Percentiles rank a stretch among this genome's conserved stretches.
Evolutionary conservation across 306 rosid genomes (phyloP).

Genomic region (Begonia peltatifolia): DNA sequence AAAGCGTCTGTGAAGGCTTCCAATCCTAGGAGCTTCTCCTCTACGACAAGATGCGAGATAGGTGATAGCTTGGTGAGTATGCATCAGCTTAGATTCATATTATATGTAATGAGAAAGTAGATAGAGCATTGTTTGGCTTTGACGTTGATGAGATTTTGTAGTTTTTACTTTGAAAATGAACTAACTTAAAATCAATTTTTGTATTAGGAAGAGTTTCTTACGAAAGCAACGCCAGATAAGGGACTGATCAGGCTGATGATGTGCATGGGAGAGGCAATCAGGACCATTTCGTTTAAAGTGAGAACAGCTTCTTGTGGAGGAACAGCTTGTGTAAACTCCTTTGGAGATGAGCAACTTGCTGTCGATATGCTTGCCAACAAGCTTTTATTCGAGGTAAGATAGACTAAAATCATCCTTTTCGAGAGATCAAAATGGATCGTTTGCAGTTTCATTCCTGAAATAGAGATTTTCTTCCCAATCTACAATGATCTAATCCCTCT

Average conservation of each 20-base stretch:
- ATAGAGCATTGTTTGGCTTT: too few relatives aligned
- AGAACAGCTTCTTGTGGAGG: constrained; percentile 98
- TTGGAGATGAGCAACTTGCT: constrained; percentile 97
- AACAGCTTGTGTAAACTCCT: constrained; percentile 92
- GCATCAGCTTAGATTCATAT: not conserved
- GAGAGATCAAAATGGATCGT: too few relatives aligned
- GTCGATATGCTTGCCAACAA: constrained; percentile 88
- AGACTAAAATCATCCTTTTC: too few relatives aligned
- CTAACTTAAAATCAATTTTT: too few relatives aligned
- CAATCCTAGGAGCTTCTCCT: constrained; percentile 34
- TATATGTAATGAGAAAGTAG: too few relatives aligned
- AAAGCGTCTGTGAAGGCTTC: constrained; percentile 48
- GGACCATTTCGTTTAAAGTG: constrained; percentile 91
- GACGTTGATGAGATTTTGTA: too few relatives aligned
- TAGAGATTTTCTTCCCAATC: too few relatives aligned
- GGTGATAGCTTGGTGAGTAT: constrained; percentile 84
- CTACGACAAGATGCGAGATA: constrained; percentile 56
- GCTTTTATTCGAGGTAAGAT: constrained; percentile 76
- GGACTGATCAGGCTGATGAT: constrained; percentile 62
- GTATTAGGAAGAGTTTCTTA: constrained; percentile 67
- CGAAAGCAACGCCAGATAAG: constrained; percentile 83
- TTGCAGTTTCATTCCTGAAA: too few relatives aligned
- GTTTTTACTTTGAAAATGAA: too few relatives aligned
- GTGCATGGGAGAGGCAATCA: constrained; percentile 90
- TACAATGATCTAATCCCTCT: not conserved